Evolutionary conservation across 148 eudicot genomes (phyloP).

Genomic region (Drosera capensis): DNA sequence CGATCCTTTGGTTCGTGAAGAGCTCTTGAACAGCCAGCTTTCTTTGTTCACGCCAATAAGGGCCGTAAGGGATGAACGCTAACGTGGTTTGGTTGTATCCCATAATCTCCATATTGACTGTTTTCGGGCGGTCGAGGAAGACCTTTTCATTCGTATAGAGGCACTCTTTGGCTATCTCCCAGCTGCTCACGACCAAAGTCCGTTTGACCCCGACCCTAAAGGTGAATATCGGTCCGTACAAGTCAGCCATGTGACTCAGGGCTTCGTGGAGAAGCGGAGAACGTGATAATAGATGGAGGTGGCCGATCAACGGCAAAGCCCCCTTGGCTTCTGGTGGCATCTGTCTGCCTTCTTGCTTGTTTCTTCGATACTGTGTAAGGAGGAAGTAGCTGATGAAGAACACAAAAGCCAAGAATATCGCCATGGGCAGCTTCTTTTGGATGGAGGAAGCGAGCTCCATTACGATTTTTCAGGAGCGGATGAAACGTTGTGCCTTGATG

Average conservation of each 20-base stretch:
- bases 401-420: too few species aligned
- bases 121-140: neutral
- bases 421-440: too few species aligned
- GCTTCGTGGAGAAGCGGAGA: constrained; percentile 5
- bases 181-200: constrained; percentile 5
- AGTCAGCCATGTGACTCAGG: constrained; percentile 9
- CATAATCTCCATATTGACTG: neutral
- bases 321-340: constrained; percentile 7
- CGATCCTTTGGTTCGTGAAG: constrained; percentile 12
- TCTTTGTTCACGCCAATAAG: constrained; percentile 24
- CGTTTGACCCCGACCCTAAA: neutral
- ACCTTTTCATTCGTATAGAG: neutral
- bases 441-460: too few species aligned
- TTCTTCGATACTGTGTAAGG: too few species aligned
- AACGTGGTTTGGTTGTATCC: constrained; percentile 16
- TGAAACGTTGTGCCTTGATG: too few species aligned
- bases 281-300: constrained; percentile 6
- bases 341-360: neutral
- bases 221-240: constrained; percentile 8
- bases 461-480: too few species aligned
- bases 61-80: constrained; percentile 18
- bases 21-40: constrained; percentile 16
- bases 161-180: constrained; percentile 7
- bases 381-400: too few species aligned
- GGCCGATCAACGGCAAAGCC: constrained; percentile 14